Evolutionary conservation across 2,329 filamentous ascomycete species (phyloP), one percentile per base, ranked within the genome.

Genomic region (Talaromyces sp.): DNA sequence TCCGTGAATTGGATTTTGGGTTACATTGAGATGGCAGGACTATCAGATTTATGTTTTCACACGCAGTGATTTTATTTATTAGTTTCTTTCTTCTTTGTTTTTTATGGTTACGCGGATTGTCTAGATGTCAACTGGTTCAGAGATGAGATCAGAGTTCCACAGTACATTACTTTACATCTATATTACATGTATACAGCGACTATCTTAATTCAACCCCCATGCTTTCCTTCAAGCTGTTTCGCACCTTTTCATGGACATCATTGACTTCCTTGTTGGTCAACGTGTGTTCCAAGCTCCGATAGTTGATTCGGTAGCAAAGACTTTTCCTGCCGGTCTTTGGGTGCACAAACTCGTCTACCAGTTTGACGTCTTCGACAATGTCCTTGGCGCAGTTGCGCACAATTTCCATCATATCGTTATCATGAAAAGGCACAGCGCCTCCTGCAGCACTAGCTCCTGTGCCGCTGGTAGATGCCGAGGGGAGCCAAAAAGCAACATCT

Each of bases 321-420:
- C 93, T 97, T 78, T 84, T 89, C 66, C 89, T 82, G 4, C 88
- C 87, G 21, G 89, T 93, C 78, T 90, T 92, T 41, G 93, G 92
- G 75, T 98, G 92, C 54, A 84, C 86, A 74, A 98, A 99, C 72
- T 91, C 85, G 75, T 98, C 95, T 57, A 91, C 86, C 29, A 96
- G 81, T 63, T 80, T 82, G 56, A 98, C 93, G 73, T 96, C 91
- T 77, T 99, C 95, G 38, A 95, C 91, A 24, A 87, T 77, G 73
- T 96, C 90, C 56, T 92, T 93, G 10, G 86, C 90, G 53, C 93
- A 82, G 66, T 87, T 87, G 65, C 95, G 87, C 19, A 97, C 90
- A 60, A 97, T 84, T 77, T 98, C 95, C 93, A 98, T 98, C 56
- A 98, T 81, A 75, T 99, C 95, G 76, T 98, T 98, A 73, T 96